Conservation (phyloP, 164 flowering plant species). For the Echeveria elegans region DNA sequence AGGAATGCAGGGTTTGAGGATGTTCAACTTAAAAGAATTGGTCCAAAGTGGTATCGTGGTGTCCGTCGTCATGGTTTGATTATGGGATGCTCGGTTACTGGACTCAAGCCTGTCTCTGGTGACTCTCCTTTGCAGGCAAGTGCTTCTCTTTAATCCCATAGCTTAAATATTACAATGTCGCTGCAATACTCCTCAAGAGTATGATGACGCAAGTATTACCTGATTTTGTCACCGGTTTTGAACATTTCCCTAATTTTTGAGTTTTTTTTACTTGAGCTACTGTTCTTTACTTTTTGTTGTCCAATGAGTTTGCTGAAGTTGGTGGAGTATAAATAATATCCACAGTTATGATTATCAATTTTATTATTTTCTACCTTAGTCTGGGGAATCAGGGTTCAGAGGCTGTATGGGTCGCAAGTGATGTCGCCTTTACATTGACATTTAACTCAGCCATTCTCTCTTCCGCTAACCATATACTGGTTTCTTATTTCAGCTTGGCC, state of each 20-base stretch:
- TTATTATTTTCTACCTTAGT: too few species aligned
- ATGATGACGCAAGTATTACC: too few species aligned
- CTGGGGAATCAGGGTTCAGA: too few species aligned
- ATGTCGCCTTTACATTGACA: not conserved
- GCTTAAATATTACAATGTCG: too few species aligned
- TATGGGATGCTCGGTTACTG: constrained; percentile 96
- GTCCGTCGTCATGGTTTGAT: constrained; percentile 90
- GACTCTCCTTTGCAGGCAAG: constrained; percentile 42
- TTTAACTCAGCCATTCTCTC: not conserved
- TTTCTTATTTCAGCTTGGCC: constrained; percentile 40
- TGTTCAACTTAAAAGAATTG: constrained; percentile 76
- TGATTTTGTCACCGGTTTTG: too few species aligned
- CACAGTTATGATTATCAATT: too few species aligned
- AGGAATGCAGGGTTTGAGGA: constrained; percentile 74
- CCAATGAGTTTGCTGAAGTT: too few species aligned
- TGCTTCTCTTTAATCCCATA: not conserved
- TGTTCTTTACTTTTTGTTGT: too few species aligned
- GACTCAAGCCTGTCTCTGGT: constrained; percentile 65
- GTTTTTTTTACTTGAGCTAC: not conserved
- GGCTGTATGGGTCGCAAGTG: not conserved
- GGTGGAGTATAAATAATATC: too few species aligned
- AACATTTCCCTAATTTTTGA: not conserved
- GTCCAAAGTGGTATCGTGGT: constrained; percentile 96
- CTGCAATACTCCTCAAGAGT: too few species aligned
- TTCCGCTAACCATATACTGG: not conserved